A percentile compares a stretch with the other conserved stretches of the same genome.
These are phyloP conservation scores for Nicotiana obtusifolia DNA, from an alignment of 257 asterid genomes.

Conservation along the genomic window DNA sequence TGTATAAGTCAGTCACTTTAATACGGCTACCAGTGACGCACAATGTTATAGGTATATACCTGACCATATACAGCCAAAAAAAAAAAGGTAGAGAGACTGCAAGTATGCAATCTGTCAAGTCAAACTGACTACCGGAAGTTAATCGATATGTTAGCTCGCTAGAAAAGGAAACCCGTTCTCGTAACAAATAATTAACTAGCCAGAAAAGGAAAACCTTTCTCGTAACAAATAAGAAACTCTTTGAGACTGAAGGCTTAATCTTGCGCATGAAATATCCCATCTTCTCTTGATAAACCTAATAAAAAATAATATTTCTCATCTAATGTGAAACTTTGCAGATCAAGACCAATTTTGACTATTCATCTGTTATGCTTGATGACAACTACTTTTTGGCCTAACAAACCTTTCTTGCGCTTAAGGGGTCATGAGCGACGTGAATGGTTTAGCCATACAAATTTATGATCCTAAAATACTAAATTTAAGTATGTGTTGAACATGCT, in stretches of 20 bases:
- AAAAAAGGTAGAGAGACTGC: neutral
- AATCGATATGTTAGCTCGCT: neutral
- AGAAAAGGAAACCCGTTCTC: neutral
- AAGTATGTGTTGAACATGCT: neutral
- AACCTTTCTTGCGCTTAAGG: neutral
- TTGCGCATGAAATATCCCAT: neutral
- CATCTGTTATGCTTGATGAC: neutral
- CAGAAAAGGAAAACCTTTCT: neutral
- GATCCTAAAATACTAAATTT: slow-evolving; percentile 1
- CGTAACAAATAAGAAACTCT: neutral
- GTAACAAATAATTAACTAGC: neutral
- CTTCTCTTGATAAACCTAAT: neutral
- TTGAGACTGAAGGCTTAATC: neutral
- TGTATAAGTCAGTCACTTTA: slow-evolving; percentile 2
- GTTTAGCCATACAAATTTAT: neutral
- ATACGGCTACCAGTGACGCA: neutral
- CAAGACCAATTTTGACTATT: neutral
- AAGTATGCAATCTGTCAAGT: neutral
- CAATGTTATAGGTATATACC: neutral
- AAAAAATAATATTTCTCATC: neutral
- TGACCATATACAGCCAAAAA: neutral
- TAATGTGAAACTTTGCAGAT: neutral
- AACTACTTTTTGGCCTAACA: neutral
- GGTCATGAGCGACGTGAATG: neutral
- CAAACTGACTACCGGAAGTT: neutral